Evolutionary conservation across 2,329 filamentous ascomycete species (phyloP), one percentile per base, ranked within the genome.

Genomic region (Fusarium foetens): DNA sequence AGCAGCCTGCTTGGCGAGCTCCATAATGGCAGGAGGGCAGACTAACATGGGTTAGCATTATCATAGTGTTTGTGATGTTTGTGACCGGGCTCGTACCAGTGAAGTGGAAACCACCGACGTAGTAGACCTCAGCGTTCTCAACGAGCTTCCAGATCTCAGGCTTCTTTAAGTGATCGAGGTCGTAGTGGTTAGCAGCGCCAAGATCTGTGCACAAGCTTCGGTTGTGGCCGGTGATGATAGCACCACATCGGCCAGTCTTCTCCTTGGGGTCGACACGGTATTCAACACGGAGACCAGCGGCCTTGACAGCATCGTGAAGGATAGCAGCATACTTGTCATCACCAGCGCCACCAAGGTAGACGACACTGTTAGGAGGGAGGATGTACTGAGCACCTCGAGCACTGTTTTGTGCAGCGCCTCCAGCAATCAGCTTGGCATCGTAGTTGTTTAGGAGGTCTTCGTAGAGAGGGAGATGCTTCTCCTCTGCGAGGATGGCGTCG

Each of bases 381-480:
- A 98, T 91, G 88, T 99, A 99, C 90, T 96, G 94, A 73, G 95
- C 96, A 76, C 96, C 96, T 80, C 96, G 92, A 76, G 96, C 95
- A 59, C 94, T 97, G 89, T 99, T 99, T 86, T 99, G 96, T 35
- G 96, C 96, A 63, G 96, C 96, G 79, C 96, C 96, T 75, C 96
- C 96, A 60, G 96, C 94, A 80, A 98, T 96, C 81, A 98, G 88
- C 86, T 97, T 97, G 72, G 95, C 95, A 78, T 96, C 90, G 85
- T 91, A 94, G 88, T 96, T 95, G 84, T 93, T 92, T 78, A 98
- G 90, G 76, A 98, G 90, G 80, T 99, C 96, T 81, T 98, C 95
- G 84, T 94, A 99, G 80, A 99, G 89, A 49, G 88, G 90, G 80
- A 92, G 87, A 85, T 99, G 96, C 87, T 97, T 92, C 81, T 94